Conservation (phyloP, 129 eudicot genomes). For the Centrapalus pauciflorus region DNA sequence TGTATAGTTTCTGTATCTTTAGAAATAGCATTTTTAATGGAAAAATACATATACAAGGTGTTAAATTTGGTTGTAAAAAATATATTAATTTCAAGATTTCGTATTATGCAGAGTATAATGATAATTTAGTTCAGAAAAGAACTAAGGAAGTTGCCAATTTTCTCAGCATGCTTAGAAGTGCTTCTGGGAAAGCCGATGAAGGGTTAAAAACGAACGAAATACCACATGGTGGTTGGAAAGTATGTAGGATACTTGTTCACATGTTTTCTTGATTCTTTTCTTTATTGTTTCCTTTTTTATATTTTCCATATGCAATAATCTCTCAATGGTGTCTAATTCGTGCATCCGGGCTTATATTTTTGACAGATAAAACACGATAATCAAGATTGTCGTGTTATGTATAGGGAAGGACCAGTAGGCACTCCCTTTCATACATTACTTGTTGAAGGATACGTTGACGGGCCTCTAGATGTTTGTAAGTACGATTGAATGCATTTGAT, state of each 20-base stretch:
- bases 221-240: conserved; percentile 72
- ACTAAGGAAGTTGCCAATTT: conserved; percentile 57
- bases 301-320: background rate
- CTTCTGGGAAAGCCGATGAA: conserved; percentile 48
- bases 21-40: background rate
- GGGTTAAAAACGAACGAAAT: conserved; percentile 29
- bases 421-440: conserved; percentile 84
- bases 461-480: conserved; percentile 92
- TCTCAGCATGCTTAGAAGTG: conserved; percentile 76
- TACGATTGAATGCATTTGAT: background rate
- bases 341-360: background rate
- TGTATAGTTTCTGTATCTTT: background rate
- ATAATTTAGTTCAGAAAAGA: conserved; percentile 51
- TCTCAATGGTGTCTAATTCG: background rate
- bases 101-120: conserved; percentile 41
- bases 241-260: conserved; percentile 20
- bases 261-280: conserved; percentile 5
- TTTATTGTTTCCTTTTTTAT: too few species aligned
- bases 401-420: conserved; percentile 86
- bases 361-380: conserved; percentile 82
- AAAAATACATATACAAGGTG: background rate
- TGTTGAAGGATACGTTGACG: conserved; percentile 87
- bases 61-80: background rate
- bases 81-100: background rate
- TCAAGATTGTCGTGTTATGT: conserved; percentile 90